phyloP scores from a whole-genome alignment of 192 early-diverging fungal species.

The Backusella westeae region DNA sequence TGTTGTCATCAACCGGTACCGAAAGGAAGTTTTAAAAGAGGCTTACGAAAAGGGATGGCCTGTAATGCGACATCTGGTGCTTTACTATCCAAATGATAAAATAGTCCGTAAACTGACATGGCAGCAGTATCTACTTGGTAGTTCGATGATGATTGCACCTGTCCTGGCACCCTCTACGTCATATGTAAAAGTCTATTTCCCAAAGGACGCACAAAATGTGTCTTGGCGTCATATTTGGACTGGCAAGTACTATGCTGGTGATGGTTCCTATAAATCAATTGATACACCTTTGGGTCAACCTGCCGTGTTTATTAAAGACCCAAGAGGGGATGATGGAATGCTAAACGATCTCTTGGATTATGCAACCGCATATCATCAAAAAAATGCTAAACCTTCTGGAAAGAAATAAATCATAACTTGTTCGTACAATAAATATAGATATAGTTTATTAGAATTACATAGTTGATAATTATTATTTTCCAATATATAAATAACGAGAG shows the following conservation, averaged over 20 bases:
- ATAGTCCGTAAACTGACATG: constrained; percentile 32
- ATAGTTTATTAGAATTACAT: background rate
- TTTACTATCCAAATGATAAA: constrained; percentile 36
- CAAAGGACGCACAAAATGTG: constrained; percentile 11
- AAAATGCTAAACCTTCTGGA: background rate
- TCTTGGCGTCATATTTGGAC: constrained; percentile 40
- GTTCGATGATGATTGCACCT: constrained; percentile 33
- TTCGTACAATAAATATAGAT: background rate
- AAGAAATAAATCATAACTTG: background rate
- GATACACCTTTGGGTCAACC: constrained; percentile 40
- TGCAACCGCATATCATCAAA: constrained; percentile 17
- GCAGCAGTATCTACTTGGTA: constrained; percentile 43
- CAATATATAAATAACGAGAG: background rate
- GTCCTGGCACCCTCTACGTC: constrained; percentile 23
- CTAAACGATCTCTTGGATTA: constrained; percentile 25
- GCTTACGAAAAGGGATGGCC: constrained; percentile 36
- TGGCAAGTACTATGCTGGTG: constrained; percentile 30
- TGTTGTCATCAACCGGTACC: constrained; percentile 25
- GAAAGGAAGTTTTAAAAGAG: constrained; percentile 31
- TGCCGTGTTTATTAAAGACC: constrained; percentile 39
- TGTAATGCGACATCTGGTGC: constrained; percentile 34
- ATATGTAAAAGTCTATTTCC: constrained; percentile 43
- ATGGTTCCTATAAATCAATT: constrained; percentile 24
- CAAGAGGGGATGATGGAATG: constrained; percentile 25
- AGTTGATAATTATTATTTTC: background rate